Evolutionary conservation across 1,284 basidiomycete species (phyloP), one percentile per base, ranked within the genome.

Genomic region (Lentinula novae-zelandiae): DNA sequence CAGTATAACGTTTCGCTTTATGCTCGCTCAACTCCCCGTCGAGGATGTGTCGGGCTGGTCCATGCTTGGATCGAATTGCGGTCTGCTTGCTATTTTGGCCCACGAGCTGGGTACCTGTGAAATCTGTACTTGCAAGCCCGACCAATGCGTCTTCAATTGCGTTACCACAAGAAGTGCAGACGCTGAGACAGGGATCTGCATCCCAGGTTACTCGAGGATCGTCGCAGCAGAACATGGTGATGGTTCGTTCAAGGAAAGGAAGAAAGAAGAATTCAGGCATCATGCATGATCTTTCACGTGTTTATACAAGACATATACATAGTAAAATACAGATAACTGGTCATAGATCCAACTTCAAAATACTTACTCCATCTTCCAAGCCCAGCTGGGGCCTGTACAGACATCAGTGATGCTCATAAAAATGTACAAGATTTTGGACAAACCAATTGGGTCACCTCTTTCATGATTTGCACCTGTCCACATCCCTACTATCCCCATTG

Each of bases 381-480:
- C 74, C 83, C 83, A 84, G 62, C 78, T 79, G 1, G 83, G 82
- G 33, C 82, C 81, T 76, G 81, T 66, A 1, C 77, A 76, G 66
- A 31, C 44, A 20, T 31, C 7, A 50, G n/a, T 31, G 22, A 39
- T n/a, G n/a, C 10, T 31, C 42, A 8, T 50, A 56, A 49, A 50
- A 50, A 27, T 12, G 38, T 20, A 40, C 22, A 36, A 42, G 1
- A 50, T 6, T 13, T 9, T 17, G 20, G 44, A 64, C 71, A 50
- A 58, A 84, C 83, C 82, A 5, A 83, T 63, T 0, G 82, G 82
- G 65, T 83, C 82, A 2, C 71, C 72, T 3, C 71, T 67, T 49
- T 77, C 75, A 63, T 86, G 84, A 10, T 70, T 68, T 2, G 81
- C 81, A 6, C 83, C 82, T 0, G 84, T 85, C 85, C 84, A 87